Conservation (phyloP, 2,329 filamentous ascomycete species). For the Fusarium brachygibbosum region DNA sequence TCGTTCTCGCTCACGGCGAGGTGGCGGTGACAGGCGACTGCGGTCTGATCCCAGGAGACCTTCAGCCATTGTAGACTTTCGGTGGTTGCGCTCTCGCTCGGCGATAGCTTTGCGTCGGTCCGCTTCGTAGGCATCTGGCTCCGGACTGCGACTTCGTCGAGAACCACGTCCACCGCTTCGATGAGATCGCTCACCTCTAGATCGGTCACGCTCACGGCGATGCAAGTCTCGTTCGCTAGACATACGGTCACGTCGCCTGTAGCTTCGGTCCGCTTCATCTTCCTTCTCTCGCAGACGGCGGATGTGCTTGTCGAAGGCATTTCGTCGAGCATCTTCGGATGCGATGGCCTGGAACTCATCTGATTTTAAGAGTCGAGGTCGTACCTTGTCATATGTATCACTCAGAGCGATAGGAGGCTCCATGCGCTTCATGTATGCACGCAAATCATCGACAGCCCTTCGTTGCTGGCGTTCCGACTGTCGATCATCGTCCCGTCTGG, state of each 20-base stretch:
- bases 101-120: constrained; percentile 94
- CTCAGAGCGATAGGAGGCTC: constrained; percentile 83
- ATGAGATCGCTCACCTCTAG: constrained; percentile 73
- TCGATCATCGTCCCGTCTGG: constrained; percentile 84
- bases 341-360: constrained; percentile 87
- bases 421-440: constrained; percentile 88
- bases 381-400: constrained; percentile 92
- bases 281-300: constrained; percentile 92
- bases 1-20: constrained; percentile 37
- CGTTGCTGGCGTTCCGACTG: constrained; percentile 88
- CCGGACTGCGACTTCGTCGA: constrained; percentile 86
- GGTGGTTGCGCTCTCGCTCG: constrained; percentile 93
- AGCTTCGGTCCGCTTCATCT: constrained; percentile 79
- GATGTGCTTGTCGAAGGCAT: constrained; percentile 92
- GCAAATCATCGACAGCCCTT: constrained; percentile 84
- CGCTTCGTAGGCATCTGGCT: constrained; percentile 93
- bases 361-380: constrained; percentile 80
- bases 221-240: constrained; percentile 66
- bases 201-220: constrained; percentile 72
- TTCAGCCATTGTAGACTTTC: constrained; percentile 80
- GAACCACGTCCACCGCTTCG: constrained; percentile 68
- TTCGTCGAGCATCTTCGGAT: constrained; percentile 84
- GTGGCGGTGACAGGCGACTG: constrained; percentile 58
- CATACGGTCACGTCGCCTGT: constrained; percentile 69
- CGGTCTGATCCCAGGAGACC: constrained; percentile 68